Evolutionary conservation across 1,284 basidiomycete genomes (phyloP).

Genomic region (Ustilago vetiveriae): DNA sequence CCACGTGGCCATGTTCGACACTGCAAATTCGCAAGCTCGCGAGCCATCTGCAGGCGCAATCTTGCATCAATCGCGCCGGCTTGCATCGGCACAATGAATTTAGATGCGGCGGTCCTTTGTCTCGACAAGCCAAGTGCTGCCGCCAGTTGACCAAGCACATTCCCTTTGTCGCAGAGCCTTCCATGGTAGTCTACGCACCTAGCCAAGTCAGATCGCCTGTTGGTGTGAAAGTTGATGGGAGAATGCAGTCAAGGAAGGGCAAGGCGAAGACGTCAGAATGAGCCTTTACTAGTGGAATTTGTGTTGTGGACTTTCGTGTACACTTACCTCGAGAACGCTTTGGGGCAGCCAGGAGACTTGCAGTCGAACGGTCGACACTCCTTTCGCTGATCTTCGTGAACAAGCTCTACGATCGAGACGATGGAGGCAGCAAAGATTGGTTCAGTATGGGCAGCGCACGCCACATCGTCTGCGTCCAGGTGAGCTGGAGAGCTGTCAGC

Average conservation of each 20-base stretch:
- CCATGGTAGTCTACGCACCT: slow-evolving; percentile 24
- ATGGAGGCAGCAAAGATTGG: no score
- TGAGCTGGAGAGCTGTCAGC: no score
- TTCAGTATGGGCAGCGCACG: no score
- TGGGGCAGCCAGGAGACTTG: slow-evolving; percentile 48
- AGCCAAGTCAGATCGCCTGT: slow-evolving; percentile 56
- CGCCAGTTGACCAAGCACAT: not conserved
- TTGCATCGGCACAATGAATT: not conserved
- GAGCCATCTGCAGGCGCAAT: slow-evolving; percentile 7
- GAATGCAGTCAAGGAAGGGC: no score
- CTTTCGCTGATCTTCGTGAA: slow-evolving; percentile 55
- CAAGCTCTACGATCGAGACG: slow-evolving; percentile 44
- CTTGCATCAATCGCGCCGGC: not conserved
- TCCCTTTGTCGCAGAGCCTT: slow-evolving; percentile 2
- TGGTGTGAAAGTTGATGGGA: not conserved
- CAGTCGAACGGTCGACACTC: slow-evolving; percentile 54
- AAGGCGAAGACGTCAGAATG: not conserved
- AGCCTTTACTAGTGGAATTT: no score
- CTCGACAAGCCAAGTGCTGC: not conserved
- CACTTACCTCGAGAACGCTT: slow-evolving; percentile 56
- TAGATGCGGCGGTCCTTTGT: slow-evolving; percentile 12
- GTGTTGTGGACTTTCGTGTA: no score
- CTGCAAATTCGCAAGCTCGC: not conserved
- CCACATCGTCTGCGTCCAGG: no score
- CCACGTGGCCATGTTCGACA: slow-evolving; percentile 33